A percentile compares a stretch with the other conserved stretches of the same genome.
These are phyloP conservation scores for Neurospora sp. DNA, from an alignment of 495 filamentous ascomycete species.

Conservation along the genomic window DNA sequence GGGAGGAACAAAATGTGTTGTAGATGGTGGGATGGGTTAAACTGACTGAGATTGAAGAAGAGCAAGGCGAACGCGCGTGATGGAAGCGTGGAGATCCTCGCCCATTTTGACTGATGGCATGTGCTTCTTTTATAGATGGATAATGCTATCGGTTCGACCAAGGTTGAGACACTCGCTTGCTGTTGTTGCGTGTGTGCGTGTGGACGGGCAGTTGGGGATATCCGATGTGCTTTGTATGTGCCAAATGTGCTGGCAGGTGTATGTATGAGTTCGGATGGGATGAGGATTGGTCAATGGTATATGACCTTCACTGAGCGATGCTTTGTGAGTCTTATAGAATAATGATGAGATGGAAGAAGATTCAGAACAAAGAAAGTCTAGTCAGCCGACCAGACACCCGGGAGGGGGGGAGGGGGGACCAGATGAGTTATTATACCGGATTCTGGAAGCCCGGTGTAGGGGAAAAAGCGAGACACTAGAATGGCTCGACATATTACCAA, in stretches of 20 bases:
- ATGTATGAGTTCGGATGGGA: neutral
- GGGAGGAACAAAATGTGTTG: neutral
- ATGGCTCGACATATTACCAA: neutral
- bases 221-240: slow-evolving; percentile 11
- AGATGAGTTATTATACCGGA: neutral
- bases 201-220: slow-evolving; percentile 18
- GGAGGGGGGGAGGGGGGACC: neutral
- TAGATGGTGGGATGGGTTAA: neutral
- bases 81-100: slow-evolving; percentile 17
- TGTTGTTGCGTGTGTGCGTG: neutral
- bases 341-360: neutral
- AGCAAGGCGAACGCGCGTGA: slow-evolving; percentile 24
- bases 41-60: slow-evolving; percentile 26
- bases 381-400: neutral
- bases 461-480: neutral
- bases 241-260: neutral
- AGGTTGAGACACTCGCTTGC: neutral
- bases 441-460: neutral
- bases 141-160: neutral
- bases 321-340: neutral
- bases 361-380: neutral
- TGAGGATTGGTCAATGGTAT: neutral
- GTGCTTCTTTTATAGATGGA: neutral
- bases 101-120: slow-evolving; percentile 8
- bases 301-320: neutral